Base-by-base conservation (phyloP, 208 protist genomes). In the Paratrypanosoma confusum region DNA sequence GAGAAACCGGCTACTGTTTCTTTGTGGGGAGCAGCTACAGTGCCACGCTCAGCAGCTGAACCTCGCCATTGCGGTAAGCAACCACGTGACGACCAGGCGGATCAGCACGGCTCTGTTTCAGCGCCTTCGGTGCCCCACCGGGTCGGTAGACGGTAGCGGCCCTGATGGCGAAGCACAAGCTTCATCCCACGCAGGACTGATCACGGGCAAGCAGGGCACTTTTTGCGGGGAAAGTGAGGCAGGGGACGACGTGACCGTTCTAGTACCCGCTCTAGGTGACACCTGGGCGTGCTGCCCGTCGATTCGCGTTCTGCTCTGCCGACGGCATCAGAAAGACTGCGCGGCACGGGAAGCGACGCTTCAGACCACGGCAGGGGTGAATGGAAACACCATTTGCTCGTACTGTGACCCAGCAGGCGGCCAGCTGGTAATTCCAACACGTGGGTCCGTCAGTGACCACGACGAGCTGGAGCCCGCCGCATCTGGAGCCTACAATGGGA, bases 21-120 rank as follows among this genome's bases (percentile, higher is more conserved):
- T 63, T 10, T 75, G 74, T 26, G 74, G 64, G 16, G 61, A 80
- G 29, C 31, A 61, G 5, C 41, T 95, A 41, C 67, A 70, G 28
- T 3, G 56, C 2, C 24, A 75, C 14, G 87, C 87, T 0, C 37
- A 50, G 5, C 26, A 40, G 20, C 46, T 53, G 17, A 33, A 63
- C 1, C 20, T 89, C 4, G 67, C 79, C 11, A 53, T 95, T 11
- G 57, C 91, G 3, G 73, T 82, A 5, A 86, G 60, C n/a, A 95
- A 95, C 47, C 87, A 95, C 38, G 61, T 93, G 27, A 90, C 86
- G 2, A 80, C 69, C 6, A 57, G 64, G 25, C 56, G 44, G 5
- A 27, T 71, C 36, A 26, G 23, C 46, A 3, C 33, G 23, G 11
- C 3, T 3, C 13, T 0, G 4, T 1, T 0, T 40, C 49, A 5